Conservation (phyloP, 345 rosid species). For the Arabis hirsuta region DNA sequence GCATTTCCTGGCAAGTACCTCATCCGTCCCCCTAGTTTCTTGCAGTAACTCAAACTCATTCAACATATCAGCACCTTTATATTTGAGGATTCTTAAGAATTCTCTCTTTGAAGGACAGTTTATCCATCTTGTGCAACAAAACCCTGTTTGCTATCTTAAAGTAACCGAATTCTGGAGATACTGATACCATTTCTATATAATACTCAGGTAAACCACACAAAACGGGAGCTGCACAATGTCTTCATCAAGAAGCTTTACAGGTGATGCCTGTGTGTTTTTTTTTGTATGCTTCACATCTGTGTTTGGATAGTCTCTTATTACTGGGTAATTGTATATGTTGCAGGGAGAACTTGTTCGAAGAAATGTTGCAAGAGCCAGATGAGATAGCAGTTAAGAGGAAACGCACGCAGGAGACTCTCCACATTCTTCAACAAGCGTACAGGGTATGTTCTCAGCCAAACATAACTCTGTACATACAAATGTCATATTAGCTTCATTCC, state of each 20-base stretch:
- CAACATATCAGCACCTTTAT: constrained; percentile 15
- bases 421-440: constrained; percentile 92
- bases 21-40: neutral
- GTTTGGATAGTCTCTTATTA: constrained; percentile 19
- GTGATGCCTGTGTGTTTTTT: constrained; percentile 44
- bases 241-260: constrained; percentile 97
- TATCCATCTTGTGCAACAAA: neutral
- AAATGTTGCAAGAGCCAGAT: constrained; percentile 97
- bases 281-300: neutral
- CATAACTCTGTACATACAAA: neutral
- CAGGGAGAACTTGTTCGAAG: constrained; percentile 97
- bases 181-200: constrained; percentile 34
- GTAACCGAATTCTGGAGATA: constrained; percentile 4
- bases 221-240: constrained; percentile 94
- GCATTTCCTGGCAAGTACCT: constrained; percentile 82
- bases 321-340: constrained; percentile 30
- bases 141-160: neutral
- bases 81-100: neutral
- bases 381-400: constrained; percentile 88
- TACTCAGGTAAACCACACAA: constrained; percentile 87
- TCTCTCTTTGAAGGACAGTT: neutral
- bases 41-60: constrained; percentile 1
- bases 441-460: constrained; percentile 56
- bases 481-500: neutral
- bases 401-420: constrained; percentile 79